A percentile compares a stretch with the other conserved stretches of the same genome.
These are phyloP conservation scores for Logfia minima DNA, from an alignment of 129 eudicot genomes.

Conservation along the genomic window DNA sequence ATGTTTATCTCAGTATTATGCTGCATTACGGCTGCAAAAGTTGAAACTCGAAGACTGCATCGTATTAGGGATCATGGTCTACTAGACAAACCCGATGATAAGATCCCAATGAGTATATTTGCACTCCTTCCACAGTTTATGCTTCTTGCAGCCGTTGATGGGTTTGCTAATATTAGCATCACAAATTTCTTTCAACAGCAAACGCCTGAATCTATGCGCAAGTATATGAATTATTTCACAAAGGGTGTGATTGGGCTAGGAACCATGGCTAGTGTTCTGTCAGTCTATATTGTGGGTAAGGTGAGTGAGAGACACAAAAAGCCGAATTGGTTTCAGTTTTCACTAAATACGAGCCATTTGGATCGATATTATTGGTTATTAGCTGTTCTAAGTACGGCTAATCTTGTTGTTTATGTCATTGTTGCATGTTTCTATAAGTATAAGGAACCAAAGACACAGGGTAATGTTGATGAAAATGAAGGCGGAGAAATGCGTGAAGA, in stretches of 20 bases:
- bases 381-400: constrained; percentile 51
- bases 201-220: constrained; percentile 36
- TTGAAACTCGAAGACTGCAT: constrained; percentile 47
- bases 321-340: constrained; percentile 55
- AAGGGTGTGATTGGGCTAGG: constrained; percentile 55
- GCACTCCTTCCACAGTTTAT: constrained; percentile 59
- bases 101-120: constrained; percentile 53
- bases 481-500: too few relatives aligned
- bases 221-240: constrained; percentile 24
- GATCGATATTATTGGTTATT: constrained; percentile 66
- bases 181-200: constrained; percentile 34
- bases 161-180: constrained; percentile 32
- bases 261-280: constrained; percentile 50
- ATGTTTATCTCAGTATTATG: constrained; percentile 51
- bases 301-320: constrained; percentile 48
- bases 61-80: constrained; percentile 40
- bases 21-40: constrained; percentile 60
- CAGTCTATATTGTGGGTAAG: constrained; percentile 62
- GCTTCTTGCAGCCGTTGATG: constrained; percentile 56
- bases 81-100: constrained; percentile 52
- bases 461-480: too few relatives aligned
- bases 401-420: constrained; percentile 42
- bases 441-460: constrained; percentile 30
- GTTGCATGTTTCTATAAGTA: constrained; percentile 44
- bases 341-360: constrained; percentile 54